Evolutionary conservation across 805 yeast species (phyloP), one percentile per base, ranked within the genome.

Genomic region (Priceomyces carsonii): DNA sequence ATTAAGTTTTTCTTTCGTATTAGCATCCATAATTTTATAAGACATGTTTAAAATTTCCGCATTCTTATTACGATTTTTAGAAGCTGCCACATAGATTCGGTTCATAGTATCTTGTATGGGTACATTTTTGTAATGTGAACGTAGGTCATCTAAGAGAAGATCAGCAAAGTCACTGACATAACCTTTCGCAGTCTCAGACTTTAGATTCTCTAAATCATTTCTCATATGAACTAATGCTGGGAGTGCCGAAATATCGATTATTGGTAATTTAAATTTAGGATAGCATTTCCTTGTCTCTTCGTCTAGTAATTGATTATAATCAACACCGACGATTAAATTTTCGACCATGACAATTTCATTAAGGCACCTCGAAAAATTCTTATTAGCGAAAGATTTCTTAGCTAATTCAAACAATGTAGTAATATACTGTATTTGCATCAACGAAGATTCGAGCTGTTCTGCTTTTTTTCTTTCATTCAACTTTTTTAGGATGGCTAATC

Each of bases 151-250:
- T 8, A 84, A 44, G 30, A 90, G 60, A 20, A 71, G 48, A 16
- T 74, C 73, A 6, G 73, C 66, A 49, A 90, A 80, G 29, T 76
- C 62, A 16, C 72, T 64, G 5, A 81, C 75, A 45, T 80, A 84
- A n/a, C 80, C 76, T 24, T 73, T 75, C 10, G 93, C 90, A 33
- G 87, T 81, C 28, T 75, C 79, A n/a, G 69, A 61, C 32, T 82
- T 74, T 47, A 88, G 59, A 17, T 63, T 69, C 9, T 71, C 63
- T 21, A 89, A 60, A 26, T 74, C 69, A 31, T 76, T 79, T 32
- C 76, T 69, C 10, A 82, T 54, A 21, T 69, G 61, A 4, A 55
- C 47, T 18, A 82, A 57, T 3, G 82, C 85, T 1, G 75, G 73
- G 14, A 82, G 56, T 3, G 53, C 48, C 2, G 72, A 53, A 22